Conservation (phyloP, 345 rosid species). For the Citrus unshiu region DNA sequence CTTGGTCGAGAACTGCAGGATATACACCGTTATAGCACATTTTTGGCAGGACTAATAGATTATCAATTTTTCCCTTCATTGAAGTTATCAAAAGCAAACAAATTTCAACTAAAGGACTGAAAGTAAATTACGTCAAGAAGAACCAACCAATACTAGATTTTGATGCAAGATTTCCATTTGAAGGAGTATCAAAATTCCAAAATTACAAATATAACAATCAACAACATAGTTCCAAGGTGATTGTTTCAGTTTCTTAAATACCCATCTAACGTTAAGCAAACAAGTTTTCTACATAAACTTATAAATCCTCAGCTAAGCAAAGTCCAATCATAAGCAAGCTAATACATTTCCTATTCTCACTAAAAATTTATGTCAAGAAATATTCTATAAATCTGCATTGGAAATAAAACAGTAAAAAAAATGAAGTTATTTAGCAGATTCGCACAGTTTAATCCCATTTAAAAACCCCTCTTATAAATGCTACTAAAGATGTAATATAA, state of each 20-base stretch:
- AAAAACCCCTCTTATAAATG: too few species aligned
- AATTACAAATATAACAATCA: neutral
- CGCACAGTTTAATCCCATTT: neutral
- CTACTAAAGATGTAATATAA: neutral
- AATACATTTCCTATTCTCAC: neutral
- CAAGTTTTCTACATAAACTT: neutral
- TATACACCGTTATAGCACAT: neutral
- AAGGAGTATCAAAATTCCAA: neutral
- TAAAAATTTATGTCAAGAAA: neutral
- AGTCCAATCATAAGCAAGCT: neutral
- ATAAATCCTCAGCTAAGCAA: neutral
- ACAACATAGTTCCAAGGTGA: neutral
- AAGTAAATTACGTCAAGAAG: neutral
- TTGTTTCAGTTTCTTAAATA: neutral
- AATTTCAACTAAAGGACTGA: neutral
- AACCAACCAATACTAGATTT: neutral
- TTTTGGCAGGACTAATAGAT: neutral
- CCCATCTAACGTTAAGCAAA: neutral
- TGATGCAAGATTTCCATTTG: slow-evolving; percentile 5
- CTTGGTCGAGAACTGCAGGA: neutral
- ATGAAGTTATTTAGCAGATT: neutral
- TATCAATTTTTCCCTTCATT: neutral
- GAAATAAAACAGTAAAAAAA: neutral
- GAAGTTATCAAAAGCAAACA: neutral
- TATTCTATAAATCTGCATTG: neutral